These are phyloP conservation scores for Tylopilus vinaceipallidus DNA, from an alignment of 768 basidiomycete genomes.

Conservation along the genomic window DNA sequence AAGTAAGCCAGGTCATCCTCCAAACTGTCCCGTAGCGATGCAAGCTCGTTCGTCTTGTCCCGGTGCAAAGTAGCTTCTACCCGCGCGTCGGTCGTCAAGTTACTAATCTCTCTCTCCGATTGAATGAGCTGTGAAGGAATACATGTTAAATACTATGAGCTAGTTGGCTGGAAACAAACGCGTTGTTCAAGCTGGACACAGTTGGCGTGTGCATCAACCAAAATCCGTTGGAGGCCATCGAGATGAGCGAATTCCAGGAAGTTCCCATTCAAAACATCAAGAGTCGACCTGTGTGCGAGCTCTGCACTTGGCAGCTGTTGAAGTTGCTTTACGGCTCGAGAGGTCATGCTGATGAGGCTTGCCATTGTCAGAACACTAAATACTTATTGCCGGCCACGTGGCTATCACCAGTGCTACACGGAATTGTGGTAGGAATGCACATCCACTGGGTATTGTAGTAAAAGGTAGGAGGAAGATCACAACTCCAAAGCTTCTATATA, in stretches of 20 bases:
- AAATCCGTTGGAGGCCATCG: slow-evolving; percentile 41
- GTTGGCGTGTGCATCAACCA: slow-evolving; percentile 41
- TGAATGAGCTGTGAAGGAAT: slow-evolving; percentile 52
- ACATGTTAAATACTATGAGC: slow-evolving; percentile 9
- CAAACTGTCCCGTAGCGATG: slow-evolving; percentile 72
- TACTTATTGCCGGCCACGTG: slow-evolving; percentile 17
- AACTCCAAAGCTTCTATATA: slow-evolving; percentile 37
- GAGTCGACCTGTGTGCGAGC: slow-evolving; percentile 33
- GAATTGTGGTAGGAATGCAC: no score
- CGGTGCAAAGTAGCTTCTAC: slow-evolving; percentile 47
- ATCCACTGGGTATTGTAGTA: no score
- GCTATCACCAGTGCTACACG: slow-evolving; percentile 15
- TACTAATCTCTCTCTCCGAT: slow-evolving; percentile 49
- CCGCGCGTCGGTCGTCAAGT: slow-evolving; percentile 49
- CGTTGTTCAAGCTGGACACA: slow-evolving; percentile 42
- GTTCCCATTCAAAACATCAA: slow-evolving; percentile 42
- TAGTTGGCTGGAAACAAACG: slow-evolving; percentile 38
- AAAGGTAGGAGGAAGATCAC: no score
- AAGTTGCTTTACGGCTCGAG: slow-evolving; percentile 45
- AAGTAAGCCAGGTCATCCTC: slow-evolving; percentile 75
- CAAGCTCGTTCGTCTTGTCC: slow-evolving; percentile 67
- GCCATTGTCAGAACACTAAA: not conserved
- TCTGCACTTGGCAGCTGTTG: slow-evolving; percentile 49
- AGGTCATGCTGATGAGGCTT: slow-evolving; percentile 32
- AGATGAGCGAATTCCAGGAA: slow-evolving; percentile 53